Evolutionary conservation across 345 rosid genomes (phyloP), one percentile per base, ranked within the genome.

Genomic region (Kandelia obovata): DNA sequence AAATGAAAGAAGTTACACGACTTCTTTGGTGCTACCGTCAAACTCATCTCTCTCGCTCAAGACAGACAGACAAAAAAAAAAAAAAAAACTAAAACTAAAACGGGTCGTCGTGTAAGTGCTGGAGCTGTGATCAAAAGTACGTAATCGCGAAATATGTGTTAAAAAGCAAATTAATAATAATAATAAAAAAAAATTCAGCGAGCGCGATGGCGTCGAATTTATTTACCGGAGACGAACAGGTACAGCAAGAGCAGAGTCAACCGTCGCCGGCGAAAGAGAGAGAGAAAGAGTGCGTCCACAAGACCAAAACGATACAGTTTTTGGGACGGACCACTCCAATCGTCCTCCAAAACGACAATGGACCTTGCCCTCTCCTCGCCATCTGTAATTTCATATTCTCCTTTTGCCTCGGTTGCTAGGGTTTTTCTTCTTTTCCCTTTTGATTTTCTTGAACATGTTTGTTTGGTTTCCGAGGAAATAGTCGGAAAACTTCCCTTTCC

Each of bases 341-440:
- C 76, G 70, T 95, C 68, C 98, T 95, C 71, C 98, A 95, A 71
- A 95, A 92, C 82, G 97, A 92, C 79, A 95, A 95, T 79, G 99
- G 99, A 69, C 98, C 99, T 59, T 95, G 99, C 70, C 99, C 99
- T 78, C 84, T 92, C 43, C 90, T 95, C 39, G 99, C 99, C 74
- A 95, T 95, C 76, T 95, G 99, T 94, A 87, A 74, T 67, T 27
- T 19, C 55, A 65, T 64, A 75, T 80, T 70, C 69, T n/a, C 43
- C 26, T 20, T 5, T 9, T 43, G 0, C 5, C 8, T 43, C 17
- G 17, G n/a, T 52, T 16, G 30, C n/a, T 16, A 4, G 21, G 6
- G 3, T 32, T 32, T 32, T 21, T 64, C 37, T 43, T 43, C 13
- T 43, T 43, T 37, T 34, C 6, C 9, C 0, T 39, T 43, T 13